phyloP scores from a whole-genome alignment of 305 asterid species.

The Salvia sclarea region DNA sequence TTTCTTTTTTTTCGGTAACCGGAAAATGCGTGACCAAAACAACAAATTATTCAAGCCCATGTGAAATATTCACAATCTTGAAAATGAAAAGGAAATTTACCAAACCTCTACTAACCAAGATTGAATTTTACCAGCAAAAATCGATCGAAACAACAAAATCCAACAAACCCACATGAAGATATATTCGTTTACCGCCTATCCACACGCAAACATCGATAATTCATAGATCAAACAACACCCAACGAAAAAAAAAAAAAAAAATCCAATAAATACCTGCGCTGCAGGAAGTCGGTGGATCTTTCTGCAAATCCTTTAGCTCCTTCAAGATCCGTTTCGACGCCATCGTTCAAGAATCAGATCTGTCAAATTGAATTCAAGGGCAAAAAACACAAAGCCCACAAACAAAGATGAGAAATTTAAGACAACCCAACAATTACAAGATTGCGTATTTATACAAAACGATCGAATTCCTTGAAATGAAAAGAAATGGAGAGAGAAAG shows the following conservation, averaged over 20 bases:
- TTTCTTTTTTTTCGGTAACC: background rate
- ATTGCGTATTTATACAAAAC: background rate
- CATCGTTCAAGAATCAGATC: constrained; percentile 55
- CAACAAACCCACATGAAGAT: constrained; percentile 24
- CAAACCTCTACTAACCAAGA: background rate
- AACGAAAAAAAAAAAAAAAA: background rate
- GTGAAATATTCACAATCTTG: background rate
- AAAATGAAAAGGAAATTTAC: background rate
- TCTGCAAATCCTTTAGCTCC: constrained; percentile 90
- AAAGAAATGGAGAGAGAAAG: background rate
- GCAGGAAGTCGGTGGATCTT: constrained; percentile 85
- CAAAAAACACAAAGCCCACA: constrained; percentile 20
- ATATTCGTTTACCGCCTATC: background rate
- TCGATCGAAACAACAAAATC: constrained; percentile 26
- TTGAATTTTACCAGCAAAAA: background rate
- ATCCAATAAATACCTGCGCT: constrained; percentile 62
- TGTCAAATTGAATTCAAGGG: constrained; percentile 31
- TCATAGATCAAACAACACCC: constrained; percentile 36
- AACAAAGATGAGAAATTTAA: constrained; percentile 3
- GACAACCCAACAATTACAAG: background rate
- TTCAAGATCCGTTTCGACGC: constrained; percentile 90
- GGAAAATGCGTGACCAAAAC: constrained; percentile 5
- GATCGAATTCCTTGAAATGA: constrained; percentile 6
- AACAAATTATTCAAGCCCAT: constrained; percentile 16
- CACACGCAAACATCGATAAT: constrained; percentile 23